Conservation (phyloP, 1,284 basidiomycete genomes). For the Pyrrhoderma lamaoense region DNA sequence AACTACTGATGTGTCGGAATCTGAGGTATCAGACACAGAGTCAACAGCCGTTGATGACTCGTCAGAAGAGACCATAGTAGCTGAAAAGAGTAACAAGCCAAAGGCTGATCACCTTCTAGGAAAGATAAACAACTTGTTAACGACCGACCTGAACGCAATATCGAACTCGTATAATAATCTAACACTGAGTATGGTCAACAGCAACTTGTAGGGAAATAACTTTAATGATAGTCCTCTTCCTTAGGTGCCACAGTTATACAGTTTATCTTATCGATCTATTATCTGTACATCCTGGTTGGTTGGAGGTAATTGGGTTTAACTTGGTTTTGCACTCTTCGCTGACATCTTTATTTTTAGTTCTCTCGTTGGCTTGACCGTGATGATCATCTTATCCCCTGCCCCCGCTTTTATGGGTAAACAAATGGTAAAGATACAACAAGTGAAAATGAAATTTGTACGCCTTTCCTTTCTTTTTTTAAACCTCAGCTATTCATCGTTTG, state of each 20-base stretch:
- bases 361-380: conserved; percentile 31
- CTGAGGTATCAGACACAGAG: neutral
- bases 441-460: conserved; percentile 20
- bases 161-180: conserved; percentile 13
- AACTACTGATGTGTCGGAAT: conserved; percentile 1
- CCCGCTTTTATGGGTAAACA: conserved; percentile 24
- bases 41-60: neutral
- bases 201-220: too few relatives aligned
- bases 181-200: conserved; percentile 7
- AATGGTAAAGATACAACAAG: conserved; percentile 20
- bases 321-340: too few relatives aligned
- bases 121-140: conserved; percentile 32
- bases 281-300: conserved; percentile 28
- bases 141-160: conserved; percentile 20
- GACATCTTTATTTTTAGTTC: too few relatives aligned
- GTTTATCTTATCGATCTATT: conserved; percentile 25
- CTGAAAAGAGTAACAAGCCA: neutral
- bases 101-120: conserved; percentile 28
- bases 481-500: neutral
- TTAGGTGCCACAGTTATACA: conserved; percentile 22
- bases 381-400: conserved; percentile 31
- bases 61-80: neutral
- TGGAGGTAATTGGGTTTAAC: too few relatives aligned
- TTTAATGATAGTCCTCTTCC: neutral
- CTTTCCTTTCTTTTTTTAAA: neutral